phyloP scores from a whole-genome alignment of 768 basidiomycete genomes.

The Dentipellis sp. region DNA sequence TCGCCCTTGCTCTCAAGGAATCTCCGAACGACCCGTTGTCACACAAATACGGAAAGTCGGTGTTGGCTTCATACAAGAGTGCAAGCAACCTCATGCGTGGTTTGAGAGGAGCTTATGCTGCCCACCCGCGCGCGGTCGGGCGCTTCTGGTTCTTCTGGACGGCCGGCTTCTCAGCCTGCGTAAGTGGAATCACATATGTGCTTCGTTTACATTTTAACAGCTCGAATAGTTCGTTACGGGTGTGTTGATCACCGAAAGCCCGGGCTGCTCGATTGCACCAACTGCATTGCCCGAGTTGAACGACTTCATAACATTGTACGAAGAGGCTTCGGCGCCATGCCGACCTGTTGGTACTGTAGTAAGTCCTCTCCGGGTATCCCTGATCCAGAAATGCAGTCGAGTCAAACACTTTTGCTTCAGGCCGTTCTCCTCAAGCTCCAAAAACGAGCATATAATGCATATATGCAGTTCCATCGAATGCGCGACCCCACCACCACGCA shows the following conservation, averaged over 20 bases:
- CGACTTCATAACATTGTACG: constrained; percentile 29
- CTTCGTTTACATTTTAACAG: background rate
- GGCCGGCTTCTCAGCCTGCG: constrained; percentile 38
- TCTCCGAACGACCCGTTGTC: constrained; percentile 29
- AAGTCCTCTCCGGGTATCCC: background rate
- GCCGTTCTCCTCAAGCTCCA: background rate
- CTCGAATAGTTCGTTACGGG: constrained; percentile 33
- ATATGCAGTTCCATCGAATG: background rate
- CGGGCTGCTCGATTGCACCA: constrained; percentile 31
- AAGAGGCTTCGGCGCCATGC: constrained; percentile 31
- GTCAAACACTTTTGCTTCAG: background rate
- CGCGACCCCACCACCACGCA: background rate
- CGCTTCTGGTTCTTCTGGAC: constrained; percentile 46
- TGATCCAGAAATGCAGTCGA: background rate
- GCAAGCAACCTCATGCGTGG: constrained; percentile 33
- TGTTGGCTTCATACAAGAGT: constrained; percentile 34
- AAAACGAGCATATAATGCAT: background rate
- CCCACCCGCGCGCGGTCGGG: constrained; percentile 25
- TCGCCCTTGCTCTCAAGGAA: constrained; percentile 35
- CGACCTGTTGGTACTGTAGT: constrained; percentile 19
- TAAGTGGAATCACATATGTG: constrained; percentile 18
- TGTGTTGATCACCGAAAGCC: constrained; percentile 36
- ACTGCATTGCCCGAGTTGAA: constrained; percentile 32
- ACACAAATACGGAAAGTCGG: constrained; percentile 37
- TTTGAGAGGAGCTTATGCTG: constrained; percentile 27